These are phyloP conservation scores for Rutstroemia sp. DNA, from an alignment of 2,329 filamentous ascomycete species.

Conservation along the genomic window DNA sequence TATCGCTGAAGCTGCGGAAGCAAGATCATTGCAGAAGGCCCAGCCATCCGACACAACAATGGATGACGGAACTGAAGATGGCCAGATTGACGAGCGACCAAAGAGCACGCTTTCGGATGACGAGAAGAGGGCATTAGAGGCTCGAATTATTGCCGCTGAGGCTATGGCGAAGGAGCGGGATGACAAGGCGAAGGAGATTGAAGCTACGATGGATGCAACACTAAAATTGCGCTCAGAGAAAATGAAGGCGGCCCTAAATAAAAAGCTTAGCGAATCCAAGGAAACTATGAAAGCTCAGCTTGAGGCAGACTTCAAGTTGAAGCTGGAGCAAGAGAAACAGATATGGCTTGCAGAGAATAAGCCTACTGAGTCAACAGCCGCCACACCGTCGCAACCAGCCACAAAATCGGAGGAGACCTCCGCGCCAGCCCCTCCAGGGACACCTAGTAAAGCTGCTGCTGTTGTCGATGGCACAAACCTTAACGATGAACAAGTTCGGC, in stretches of 20 bases:
- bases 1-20: constrained; percentile 33
- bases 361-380: constrained; percentile 18
- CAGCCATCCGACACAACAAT: constrained; percentile 19
- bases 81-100: constrained; percentile 41
- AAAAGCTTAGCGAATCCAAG: constrained; percentile 54
- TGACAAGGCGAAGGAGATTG: constrained; percentile 47
- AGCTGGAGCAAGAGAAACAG: constrained; percentile 54
- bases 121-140: constrained; percentile 54
- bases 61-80: constrained; percentile 49
- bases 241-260: constrained; percentile 62
- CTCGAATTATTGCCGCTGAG: constrained; percentile 53
- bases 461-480: constrained; percentile 8
- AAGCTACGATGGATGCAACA: constrained; percentile 51
- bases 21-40: constrained; percentile 36
- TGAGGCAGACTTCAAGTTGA: constrained; percentile 38
- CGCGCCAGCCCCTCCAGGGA: constrained; percentile 11
- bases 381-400: constrained; percentile 31
- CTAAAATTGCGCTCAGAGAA: constrained; percentile 60
- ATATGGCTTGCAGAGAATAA: constrained; percentile 52
- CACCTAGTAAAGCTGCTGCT: constrained; percentile 16
- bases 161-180: constrained; percentile 58
- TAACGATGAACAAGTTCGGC: constrained; percentile 46
- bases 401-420: constrained; percentile 28
- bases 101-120: constrained; percentile 41
- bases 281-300: constrained; percentile 47